Conservation (phyloP, 1,284 basidiomycete genomes). For the Mycena citricolor region DNA sequence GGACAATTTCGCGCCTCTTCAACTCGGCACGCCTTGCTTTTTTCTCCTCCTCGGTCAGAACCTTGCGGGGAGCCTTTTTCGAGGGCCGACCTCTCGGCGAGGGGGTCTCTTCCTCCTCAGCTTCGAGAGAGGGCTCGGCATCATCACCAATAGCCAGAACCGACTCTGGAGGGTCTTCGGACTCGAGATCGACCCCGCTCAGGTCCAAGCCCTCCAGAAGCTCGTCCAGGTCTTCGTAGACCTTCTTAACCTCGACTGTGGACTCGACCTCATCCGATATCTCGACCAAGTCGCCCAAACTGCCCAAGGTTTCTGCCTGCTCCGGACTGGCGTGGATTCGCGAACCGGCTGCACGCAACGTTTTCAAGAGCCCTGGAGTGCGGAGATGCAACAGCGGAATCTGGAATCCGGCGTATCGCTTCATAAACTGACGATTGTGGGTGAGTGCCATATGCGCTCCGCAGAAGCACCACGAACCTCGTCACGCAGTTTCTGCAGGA, state of each 20-base stretch:
- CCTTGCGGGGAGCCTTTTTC: constrained; percentile 25
- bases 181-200: too few relatives aligned
- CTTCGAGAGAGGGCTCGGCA: too few relatives aligned
- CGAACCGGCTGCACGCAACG: constrained; percentile 42
- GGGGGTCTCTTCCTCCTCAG: constrained; percentile 16
- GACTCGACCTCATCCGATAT: constrained; percentile 30
- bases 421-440: constrained; percentile 80
- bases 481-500: constrained; percentile 60
- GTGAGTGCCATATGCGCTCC: too few relatives aligned
- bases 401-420: constrained; percentile 76
- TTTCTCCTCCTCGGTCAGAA: constrained; percentile 28
- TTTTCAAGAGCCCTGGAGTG: constrained; percentile 35
- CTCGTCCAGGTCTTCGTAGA: constrained; percentile 26
- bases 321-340: constrained; percentile 41
- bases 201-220: constrained; percentile 26
- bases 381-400: constrained; percentile 64
- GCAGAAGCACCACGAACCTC: constrained; percentile 50
- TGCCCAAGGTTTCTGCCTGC: constrained; percentile 36
- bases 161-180: too few relatives aligned
- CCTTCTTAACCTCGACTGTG: constrained; percentile 25
- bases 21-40: constrained; percentile 23
- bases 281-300: constrained; percentile 33
- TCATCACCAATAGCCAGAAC: too few relatives aligned
- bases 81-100: constrained; percentile 23
- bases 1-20: not conserved